Evolutionary conservation across 495 filamentous ascomycete genomes (phyloP), one percentile per base, ranked within the genome.

Genomic region (Trichoderma asperelloides): DNA sequence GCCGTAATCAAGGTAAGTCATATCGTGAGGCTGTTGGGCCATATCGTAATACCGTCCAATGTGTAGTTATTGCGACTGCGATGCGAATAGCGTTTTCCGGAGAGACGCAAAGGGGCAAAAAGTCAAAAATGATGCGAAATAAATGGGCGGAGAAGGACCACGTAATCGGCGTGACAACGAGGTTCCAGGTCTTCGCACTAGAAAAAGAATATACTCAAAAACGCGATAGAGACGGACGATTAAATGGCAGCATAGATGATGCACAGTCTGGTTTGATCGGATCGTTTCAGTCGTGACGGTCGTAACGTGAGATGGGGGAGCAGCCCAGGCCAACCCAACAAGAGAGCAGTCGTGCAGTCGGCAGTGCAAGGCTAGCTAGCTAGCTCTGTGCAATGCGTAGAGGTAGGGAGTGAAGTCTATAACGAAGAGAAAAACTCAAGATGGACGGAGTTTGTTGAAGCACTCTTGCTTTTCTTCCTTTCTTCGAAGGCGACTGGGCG

Each of bases 11-110:
- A 78, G 73, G 70, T 78, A 78, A 45, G 16, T 49, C 74, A 79
- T 79, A 39, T 80, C 77, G 75, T 80, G 78, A 49, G 82, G 79
- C 75, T 85, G 85, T 76, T 84, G 84, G 78, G 83, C 84, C 81
- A 82, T 87, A 74, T 76, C 62, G 62, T 30, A 64, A 30, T 6
- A 64, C n/a, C 3, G 30, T 25, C 11, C 9, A 28, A 21, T 2
- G 3, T 30, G 9, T 41, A 1, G 1, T 40, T n/a, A 8, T 23
- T 39, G 33, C 62, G 7, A 40, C 40, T 30, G 62, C 33, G 40
- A 40, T 15, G 6, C 8, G 33, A 23, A 25, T 7, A 51, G 18
- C 18, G 18, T 51, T 21, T 21, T n/a, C 47, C 5, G 62, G 41
- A 40, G 33, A 39, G 15, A 45, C 13, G 57, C 25, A 41, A 45